phyloP scores from a whole-genome alignment of 495 filamentous ascomycete species.

The Aspergillus cristatus region DNA sequence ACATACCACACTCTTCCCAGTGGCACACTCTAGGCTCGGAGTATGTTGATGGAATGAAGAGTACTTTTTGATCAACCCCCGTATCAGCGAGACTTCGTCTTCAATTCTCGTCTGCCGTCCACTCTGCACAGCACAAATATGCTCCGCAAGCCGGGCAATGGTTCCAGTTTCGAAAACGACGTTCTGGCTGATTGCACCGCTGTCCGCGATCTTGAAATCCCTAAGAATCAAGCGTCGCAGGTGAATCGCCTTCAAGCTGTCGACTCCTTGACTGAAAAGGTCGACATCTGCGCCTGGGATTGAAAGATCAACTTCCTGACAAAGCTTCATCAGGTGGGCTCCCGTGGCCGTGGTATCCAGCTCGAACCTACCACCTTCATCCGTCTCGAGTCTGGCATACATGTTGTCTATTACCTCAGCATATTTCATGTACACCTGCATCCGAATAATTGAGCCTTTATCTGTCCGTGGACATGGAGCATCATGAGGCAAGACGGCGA shows the following conservation, averaged over 20 bases:
- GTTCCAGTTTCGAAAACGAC: constrained; percentile 45
- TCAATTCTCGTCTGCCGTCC: constrained; percentile 15
- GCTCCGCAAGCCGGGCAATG: constrained; percentile 32
- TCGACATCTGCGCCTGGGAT: constrained; percentile 32
- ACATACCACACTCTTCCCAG: constrained; percentile 37
- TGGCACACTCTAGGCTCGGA: too few species aligned
- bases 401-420: constrained; percentile 37
- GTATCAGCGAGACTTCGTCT: constrained; percentile 30
- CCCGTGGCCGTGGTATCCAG: constrained; percentile 31
- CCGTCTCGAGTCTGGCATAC: constrained; percentile 30
- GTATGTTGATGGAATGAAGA: constrained; percentile 32
- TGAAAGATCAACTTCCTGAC: constrained; percentile 31
- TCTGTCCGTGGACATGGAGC: constrained; percentile 42
- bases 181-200: constrained; percentile 28
- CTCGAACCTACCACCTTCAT: constrained; percentile 16
- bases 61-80: constrained; percentile 40
- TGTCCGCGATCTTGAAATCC: constrained; percentile 28
- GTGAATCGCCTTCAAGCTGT: constrained; percentile 53
- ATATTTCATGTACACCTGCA: constrained; percentile 41
- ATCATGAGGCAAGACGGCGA: constrained; percentile 32
- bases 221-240: constrained; percentile 41
- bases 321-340: constrained; percentile 31
- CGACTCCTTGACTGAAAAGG: constrained; percentile 49
- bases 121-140: constrained; percentile 34
- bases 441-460: constrained; percentile 48